phyloP scores from a whole-genome alignment of 192 early-diverging fungal genomes.

The Linnemannia elongata region DNA sequence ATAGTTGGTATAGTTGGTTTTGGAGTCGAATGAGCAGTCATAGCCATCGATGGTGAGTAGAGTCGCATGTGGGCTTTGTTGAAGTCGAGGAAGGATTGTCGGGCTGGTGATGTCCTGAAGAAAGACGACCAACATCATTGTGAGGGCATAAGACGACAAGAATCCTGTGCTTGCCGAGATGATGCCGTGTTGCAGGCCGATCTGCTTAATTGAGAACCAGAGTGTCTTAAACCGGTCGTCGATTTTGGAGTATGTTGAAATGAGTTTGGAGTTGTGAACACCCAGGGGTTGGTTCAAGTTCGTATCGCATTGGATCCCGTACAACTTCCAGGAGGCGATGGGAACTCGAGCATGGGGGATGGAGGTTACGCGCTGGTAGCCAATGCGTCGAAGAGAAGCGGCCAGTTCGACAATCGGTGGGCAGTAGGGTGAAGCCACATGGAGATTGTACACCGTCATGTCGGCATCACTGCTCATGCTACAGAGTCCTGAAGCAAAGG shows the following conservation, averaged over 20 bases:
- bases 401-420: neutral
- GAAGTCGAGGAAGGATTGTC: constrained; percentile 8
- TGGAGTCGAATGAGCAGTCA: constrained; percentile 1
- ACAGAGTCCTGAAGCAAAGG: constrained; percentile 14
- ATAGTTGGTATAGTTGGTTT: neutral
- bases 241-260: constrained; percentile 6
- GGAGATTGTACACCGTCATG: neutral
- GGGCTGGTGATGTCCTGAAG: neutral
- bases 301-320: neutral
- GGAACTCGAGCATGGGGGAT: neutral
- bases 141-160: constrained; percentile 12
- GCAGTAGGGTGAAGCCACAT: neutral
- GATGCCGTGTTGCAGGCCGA: constrained; percentile 3
- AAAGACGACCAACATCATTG: constrained; percentile 17
- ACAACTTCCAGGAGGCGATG: neutral
- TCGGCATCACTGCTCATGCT: constrained; percentile 7
- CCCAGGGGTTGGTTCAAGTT: neutral
- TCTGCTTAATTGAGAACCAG: constrained; percentile 4
- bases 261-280: constrained; percentile 12
- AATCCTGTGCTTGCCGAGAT: neutral
- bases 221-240: constrained; percentile 1
- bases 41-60: neutral
- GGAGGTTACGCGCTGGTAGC: neutral
- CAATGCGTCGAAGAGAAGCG: neutral
- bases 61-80: neutral